Base-by-base conservation (phyloP, 164 flowering plant species). In the Nelumbo lutea region DNA sequence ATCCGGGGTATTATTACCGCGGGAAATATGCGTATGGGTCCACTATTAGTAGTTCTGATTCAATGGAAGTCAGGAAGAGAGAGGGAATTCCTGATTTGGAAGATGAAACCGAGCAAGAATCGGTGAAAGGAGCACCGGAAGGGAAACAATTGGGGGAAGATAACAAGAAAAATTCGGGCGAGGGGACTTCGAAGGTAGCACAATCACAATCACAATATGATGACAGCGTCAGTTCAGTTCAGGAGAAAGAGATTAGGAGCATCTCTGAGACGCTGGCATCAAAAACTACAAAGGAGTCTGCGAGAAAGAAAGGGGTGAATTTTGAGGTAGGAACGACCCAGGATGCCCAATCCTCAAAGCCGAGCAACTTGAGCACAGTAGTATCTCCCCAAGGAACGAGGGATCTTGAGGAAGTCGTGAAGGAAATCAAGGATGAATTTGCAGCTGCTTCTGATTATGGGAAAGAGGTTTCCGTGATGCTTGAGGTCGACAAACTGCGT, bases 81-180 rank as follows among this genome's bases (percentile, higher is more conserved):
- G 99, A 96, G 73, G 98, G 98, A 44, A 96, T 96, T 79, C 99
- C 99, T 44, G 95, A 93, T 68, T 83, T 96, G 78, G 99, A 96
- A 77, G 98, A 96, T 50, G 99, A 90, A 67, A 83, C 84, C 0
- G 91, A 90, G 74, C 79, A 52, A 9, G 90, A 83, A 65, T 63
- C 62, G 44, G 13, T 71, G 27, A 84, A 72, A 60, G 81, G 74
- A 48, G 77, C 70, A 64, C 65, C 56, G n/a, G 77, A 68, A 57
- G 77, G 70, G 64, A 85, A 70, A 59, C 78, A 73, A 42, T 14
- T 67, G 75, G 59, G 62, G 15, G 83, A 70, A 41, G 61, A 56
- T 15, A n/a, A 40, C n/a, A 75, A 62, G 52, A 68, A 39, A 58
- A 71, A 75, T 68, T 73, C 62, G 4, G 79, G 67, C 8, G 77